Percentiles rank a stretch among this genome's conserved stretches.
phyloP scores from a whole-genome alignment of 257 asterid genomes.

The Striga asiatica region DNA sequence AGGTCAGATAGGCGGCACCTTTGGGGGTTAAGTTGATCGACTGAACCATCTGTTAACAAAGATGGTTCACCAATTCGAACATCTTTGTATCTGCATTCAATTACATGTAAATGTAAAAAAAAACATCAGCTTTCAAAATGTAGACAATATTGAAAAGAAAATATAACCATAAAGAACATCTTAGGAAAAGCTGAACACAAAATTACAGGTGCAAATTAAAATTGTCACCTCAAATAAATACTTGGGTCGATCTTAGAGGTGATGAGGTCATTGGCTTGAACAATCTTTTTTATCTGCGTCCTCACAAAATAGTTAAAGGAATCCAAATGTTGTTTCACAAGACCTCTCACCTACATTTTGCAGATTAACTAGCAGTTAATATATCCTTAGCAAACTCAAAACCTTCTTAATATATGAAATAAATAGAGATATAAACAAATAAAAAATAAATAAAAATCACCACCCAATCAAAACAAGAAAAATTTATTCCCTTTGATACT shows the following conservation, averaged over 20 bases:
- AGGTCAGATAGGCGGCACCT: constrained; percentile 63
- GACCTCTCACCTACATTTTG: constrained; percentile 69
- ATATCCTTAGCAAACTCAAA: not conserved
- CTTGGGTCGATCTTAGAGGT: constrained; percentile 29
- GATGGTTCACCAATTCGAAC: constrained; percentile 68
- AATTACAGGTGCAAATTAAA: not conserved
- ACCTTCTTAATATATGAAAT: not conserved
- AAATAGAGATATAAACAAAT: not conserved
- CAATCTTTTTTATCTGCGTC: constrained; percentile 58
- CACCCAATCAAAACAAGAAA: not conserved
- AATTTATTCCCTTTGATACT: no score
- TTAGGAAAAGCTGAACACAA: not conserved
- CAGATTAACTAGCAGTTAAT: constrained; percentile 6
- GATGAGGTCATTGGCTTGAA: constrained; percentile 47
- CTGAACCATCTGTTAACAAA: constrained; percentile 17
- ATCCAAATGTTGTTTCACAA: constrained; percentile 88
- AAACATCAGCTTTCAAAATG: not conserved
- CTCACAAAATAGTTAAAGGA: constrained; percentile 70
- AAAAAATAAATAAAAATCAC: not conserved
- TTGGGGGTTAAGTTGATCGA: constrained; percentile 55
- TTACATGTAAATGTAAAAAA: not conserved
- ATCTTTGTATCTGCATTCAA: constrained; percentile 46
- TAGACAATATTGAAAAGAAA: not conserved
- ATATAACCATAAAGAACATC: not conserved
- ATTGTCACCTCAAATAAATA: constrained; percentile 38